These are phyloP conservation scores for Aspergillus sclerotiicarbonarius DNA, from an alignment of 495 filamentous ascomycete genomes.

Conservation along the genomic window DNA sequence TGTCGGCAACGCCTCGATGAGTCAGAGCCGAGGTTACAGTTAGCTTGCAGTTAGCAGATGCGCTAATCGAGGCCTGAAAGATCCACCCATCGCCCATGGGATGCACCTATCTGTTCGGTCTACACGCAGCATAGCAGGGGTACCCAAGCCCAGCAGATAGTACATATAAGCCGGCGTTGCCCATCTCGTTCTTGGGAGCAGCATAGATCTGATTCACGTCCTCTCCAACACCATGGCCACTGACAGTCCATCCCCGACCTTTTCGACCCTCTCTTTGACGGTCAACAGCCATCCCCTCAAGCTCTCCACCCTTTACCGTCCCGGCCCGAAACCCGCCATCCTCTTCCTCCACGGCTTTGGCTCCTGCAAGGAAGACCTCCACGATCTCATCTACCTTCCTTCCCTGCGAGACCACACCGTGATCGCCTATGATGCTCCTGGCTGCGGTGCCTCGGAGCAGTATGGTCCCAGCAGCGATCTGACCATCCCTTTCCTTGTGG, in stretches of 20 bases:
- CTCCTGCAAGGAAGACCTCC: conserved; percentile 32
- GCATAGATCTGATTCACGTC: background rate
- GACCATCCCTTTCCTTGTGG: background rate
- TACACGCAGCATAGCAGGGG: too few species aligned
- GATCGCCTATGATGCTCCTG: conserved; percentile 15
- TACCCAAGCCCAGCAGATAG: too few species aligned
- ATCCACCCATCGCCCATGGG: too few species aligned
- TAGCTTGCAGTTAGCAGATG: too few species aligned
- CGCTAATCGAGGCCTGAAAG: too few species aligned
- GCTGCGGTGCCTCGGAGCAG: background rate
- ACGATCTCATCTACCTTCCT: conserved; percentile 22
- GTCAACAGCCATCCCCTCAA: conserved; percentile 6
- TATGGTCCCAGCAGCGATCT: background rate
- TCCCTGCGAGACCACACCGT: conserved; percentile 19
- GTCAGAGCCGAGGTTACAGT: too few species aligned
- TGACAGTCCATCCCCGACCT: background rate
- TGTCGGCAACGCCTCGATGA: too few species aligned
- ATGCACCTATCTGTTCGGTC: too few species aligned
- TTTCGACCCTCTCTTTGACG: background rate
- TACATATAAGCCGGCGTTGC: too few species aligned
- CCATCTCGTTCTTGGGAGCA: background rate
- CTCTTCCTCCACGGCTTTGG: conserved; percentile 32
- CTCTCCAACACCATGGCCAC: background rate
- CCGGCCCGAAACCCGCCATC: conserved; percentile 19
- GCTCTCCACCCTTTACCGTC: conserved; percentile 23